Base-by-base conservation (phyloP, 2,329 filamentous ascomycete genomes). In the Seiridium unicorne region DNA sequence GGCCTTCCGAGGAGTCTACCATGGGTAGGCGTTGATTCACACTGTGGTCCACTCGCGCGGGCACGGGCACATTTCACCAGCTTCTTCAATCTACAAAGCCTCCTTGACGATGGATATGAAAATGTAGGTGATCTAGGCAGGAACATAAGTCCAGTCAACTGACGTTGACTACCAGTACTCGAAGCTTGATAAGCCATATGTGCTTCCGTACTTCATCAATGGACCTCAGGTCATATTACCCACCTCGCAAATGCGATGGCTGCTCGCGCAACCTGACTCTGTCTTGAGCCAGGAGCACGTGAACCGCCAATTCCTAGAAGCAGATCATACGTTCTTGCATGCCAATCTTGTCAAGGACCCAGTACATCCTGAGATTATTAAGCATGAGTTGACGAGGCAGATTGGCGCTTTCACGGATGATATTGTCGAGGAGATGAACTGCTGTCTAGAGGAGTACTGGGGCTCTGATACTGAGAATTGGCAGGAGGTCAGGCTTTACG, bases 221-320 rank as follows among this genome's bases (percentile, higher is more conserved):
- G 71, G 72, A 3, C 70, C 69, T 4, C 71, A 74, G 58, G 70
- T 73, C 36, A 64, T 74, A n/a, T 64, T 73, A 9, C 72, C 72
- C 1, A 63, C 62, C 2, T 69, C 68, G 1, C 66, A 72, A 55
- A 62, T 69, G 26, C 57, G 61, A 13, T 74, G 72, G 72, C 67
- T 75, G 11, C 58, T 72, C 13, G 68, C 68, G 18, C 71, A 74
- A 56, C 68, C 72, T 5, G 70, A 73, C 51, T 63, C 64, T 18
- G 64, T 73, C 11, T 64, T 75, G 18, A 73, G 67, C 63, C 72
- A 74, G 60, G 69, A 68, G 59, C 66, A 67, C 32, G 69, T 72
- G 40, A 74, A 73, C 60, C 66, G 71, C 5, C 70, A 72, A 57
- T 73, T 73, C 60, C 66, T 75, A n/a, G 65, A 73, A 65, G 63